phyloP scores from a whole-genome alignment of 2,329 filamentous ascomycete species.

The Nectriaceae sp. region DNA sequence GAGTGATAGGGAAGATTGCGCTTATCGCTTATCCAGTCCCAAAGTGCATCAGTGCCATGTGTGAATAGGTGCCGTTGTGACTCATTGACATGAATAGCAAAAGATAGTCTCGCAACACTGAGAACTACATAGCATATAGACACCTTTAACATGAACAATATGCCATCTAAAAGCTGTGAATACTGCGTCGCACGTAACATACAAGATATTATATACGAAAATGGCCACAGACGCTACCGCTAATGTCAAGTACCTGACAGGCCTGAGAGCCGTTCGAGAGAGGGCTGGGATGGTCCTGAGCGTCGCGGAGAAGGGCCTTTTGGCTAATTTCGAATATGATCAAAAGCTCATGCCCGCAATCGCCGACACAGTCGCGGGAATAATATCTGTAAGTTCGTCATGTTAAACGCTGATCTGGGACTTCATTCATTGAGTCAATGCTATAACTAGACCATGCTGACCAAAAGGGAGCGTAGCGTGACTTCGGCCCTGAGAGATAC shows the following conservation, averaged over 20 bases:
- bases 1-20: background rate
- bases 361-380: background rate
- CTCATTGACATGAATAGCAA: no score
- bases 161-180: no score
- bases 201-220: no score
- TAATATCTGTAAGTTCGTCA: background rate
- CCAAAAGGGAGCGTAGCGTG: constrained; percentile 46
- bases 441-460: constrained; percentile 35
- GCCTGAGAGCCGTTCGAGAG: constrained; percentile 38
- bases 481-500: constrained; percentile 50
- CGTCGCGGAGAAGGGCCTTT: constrained; percentile 25
- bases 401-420: no score
- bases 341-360: background rate
- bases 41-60: no score
- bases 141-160: no score
- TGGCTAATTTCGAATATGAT: background rate
- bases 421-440: constrained; percentile 26
- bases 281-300: constrained; percentile 31
- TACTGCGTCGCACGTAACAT: no score
- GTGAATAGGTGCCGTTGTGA: no score
- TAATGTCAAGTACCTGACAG: constrained; percentile 35
- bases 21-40: no score
- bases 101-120: no score
- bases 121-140: no score
- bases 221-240: background rate